These are phyloP conservation scores for Lagenidium sp. DNA, from an alignment of 352 stramenopile genomes.

Conservation along the genomic window DNA sequence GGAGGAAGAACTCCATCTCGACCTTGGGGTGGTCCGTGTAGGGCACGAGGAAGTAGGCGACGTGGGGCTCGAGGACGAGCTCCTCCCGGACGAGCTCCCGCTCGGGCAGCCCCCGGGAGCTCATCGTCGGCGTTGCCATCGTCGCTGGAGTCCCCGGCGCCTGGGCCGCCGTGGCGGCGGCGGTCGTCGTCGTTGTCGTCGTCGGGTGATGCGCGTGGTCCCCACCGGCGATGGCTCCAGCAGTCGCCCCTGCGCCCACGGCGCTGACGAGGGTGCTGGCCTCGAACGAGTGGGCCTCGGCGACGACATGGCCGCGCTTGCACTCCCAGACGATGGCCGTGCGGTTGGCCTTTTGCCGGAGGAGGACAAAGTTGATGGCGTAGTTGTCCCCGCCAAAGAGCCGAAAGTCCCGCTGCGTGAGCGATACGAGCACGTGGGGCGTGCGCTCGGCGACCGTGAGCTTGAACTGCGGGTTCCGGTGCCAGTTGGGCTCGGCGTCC, in stretches of 20 bases:
- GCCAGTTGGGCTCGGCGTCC: conserved; percentile 84
- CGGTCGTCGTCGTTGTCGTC: conserved; percentile 13
- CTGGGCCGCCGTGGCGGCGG: neutral
- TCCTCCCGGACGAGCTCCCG: conserved; percentile 75
- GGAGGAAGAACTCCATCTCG: conserved; percentile 88
- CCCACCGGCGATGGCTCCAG: too few relatives aligned
- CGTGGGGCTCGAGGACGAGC: conserved; percentile 58
- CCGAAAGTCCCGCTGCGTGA: conserved; percentile 79
- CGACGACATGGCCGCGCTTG: conserved; percentile 44
- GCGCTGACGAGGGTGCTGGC: conserved; percentile 21
- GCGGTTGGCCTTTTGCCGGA: conserved; percentile 54
- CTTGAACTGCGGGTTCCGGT: conserved; percentile 89
- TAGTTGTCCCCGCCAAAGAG: conserved; percentile 80
- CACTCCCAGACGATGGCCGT: conserved; percentile 69
- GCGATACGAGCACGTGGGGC: conserved; percentile 52
- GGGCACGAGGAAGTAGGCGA: conserved; percentile 73
- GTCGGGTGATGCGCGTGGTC: neutral
- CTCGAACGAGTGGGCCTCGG: conserved; percentile 59
- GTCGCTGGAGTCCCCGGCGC: neutral
- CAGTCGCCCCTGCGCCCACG: too few relatives aligned
- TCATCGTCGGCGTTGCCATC: conserved; percentile 20
- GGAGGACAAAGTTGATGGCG: conserved; percentile 80
- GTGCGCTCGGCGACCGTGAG: conserved; percentile 32
- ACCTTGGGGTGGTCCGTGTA: conserved; percentile 75
- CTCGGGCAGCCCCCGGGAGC: conserved; percentile 54